A percentile compares a stretch with the other conserved stretches of the same genome.
These are phyloP conservation scores for Fusarium sp. DNA, from an alignment of 2,329 filamentous ascomycete genomes.

Conservation along the genomic window DNA sequence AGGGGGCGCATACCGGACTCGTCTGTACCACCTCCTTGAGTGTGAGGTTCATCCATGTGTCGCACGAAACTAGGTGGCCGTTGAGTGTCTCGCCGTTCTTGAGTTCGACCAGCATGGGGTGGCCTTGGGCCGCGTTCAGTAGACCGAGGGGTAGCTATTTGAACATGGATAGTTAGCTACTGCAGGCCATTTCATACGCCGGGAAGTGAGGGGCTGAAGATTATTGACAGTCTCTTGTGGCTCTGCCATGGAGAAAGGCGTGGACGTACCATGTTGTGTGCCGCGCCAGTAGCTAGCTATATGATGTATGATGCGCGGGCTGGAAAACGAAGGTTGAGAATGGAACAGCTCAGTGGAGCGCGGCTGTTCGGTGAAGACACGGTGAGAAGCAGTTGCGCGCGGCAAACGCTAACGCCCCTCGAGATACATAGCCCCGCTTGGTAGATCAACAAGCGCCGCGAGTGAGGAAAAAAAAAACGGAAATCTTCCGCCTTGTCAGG, in stretches of 20 bases:
- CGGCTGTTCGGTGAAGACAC: constrained; percentile 40
- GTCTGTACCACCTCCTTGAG: constrained; percentile 98
- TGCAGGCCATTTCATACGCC: constrained; percentile 11
- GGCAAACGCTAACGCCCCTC: constrained; percentile 21
- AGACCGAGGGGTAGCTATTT: constrained; percentile 77
- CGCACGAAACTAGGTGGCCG: constrained; percentile 93
- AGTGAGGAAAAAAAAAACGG: no score
- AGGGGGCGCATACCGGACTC: constrained; percentile 69
- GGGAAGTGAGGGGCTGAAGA: neutral
- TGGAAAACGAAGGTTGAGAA: constrained; percentile 39
- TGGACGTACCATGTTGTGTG: constrained; percentile 40
- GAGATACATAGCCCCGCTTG: constrained; percentile 42
- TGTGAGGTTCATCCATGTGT: constrained; percentile 99
- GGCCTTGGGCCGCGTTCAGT: constrained; percentile 93
- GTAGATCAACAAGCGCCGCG: neutral
- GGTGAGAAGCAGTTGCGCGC: constrained; percentile 29
- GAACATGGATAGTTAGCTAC: constrained; percentile 35
- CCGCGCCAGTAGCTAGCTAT: constrained; percentile 34
- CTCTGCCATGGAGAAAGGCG: neutral
- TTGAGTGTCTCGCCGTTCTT: constrained; percentile 98
- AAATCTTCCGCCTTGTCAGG: constrained; percentile 26
- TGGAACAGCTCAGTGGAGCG: constrained; percentile 42
- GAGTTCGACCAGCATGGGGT: constrained; percentile 96
- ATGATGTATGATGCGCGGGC: constrained; percentile 37
- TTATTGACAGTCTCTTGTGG: neutral